phyloP scores from a whole-genome alignment of 2,329 filamentous ascomycete genomes.

The Colletotrichum ledebouriae region DNA sequence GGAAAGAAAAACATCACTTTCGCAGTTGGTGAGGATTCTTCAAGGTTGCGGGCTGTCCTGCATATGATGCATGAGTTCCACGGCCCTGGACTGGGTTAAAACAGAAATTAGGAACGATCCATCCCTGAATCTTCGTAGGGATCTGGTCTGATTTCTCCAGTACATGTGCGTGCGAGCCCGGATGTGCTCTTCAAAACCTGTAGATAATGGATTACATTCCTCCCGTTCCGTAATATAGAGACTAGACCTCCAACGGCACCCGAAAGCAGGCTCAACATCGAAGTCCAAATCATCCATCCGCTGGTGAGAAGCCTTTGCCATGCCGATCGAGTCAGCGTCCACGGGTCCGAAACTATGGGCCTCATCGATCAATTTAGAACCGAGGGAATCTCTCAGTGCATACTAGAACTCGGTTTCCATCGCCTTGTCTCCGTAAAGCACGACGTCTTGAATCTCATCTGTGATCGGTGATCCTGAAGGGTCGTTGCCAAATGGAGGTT shows the following conservation, averaged over 20 bases:
- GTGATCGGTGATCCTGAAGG: neutral
- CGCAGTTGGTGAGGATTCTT: too few species aligned
- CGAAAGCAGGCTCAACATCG: neutral
- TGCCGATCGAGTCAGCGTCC: neutral
- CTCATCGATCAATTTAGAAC: neutral
- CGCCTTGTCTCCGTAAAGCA: slow-evolving; percentile 15
- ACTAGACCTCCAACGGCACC: neutral
- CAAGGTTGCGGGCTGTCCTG: too few species aligned
- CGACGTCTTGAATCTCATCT: neutral
- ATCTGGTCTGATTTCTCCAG: too few species aligned
- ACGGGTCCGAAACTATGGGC: neutral
- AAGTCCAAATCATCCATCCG: neutral
- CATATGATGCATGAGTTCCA: too few species aligned
- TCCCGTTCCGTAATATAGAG: neutral
- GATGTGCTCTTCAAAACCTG: too few species aligned
- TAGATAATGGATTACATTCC: neutral
- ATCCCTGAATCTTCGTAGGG: too few species aligned
- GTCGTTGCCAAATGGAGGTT: neutral
- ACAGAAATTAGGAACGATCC: too few species aligned
- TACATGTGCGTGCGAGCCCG: too few species aligned
- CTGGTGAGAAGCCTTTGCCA: neutral
- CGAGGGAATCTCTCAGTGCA: neutral
- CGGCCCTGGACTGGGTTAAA: too few species aligned
- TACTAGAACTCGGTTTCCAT: neutral
- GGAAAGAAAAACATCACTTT: too few species aligned